Evolutionary conservation across 768 basidiomycete species (phyloP), one percentile per base, ranked within the genome.

Genomic region (Lentinula detonsa): DNA sequence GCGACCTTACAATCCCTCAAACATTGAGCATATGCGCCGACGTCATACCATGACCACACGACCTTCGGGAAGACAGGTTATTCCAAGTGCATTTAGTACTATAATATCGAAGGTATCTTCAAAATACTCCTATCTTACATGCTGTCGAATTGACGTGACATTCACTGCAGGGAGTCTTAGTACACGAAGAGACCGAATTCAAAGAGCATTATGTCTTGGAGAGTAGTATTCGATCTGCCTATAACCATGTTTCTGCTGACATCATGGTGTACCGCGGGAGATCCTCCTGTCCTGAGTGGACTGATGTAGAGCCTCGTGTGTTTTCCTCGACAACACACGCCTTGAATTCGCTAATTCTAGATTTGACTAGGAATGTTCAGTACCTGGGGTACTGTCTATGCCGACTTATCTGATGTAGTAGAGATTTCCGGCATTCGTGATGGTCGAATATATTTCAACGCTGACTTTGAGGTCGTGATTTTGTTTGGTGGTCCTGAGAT

Each of bases 401-500:
- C 54, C 11, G 39, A 56, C 37, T 13, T 56, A 34, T 56, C 54
- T 11, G 46, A 18, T 10, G 46, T 11, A 11, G 46, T 28, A 21
- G 21, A 48, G 8, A 21, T n/a, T 48, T 9, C 37, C 2, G 35
- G 37, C 37, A 4, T 39, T 18, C 40, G 23, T 28, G 11, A 42
- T 11, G 54, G 23, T 13, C 21, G 33, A 23, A 33, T 31, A 5
- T 65, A 61, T 40, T 64, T 37, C 42, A 5, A 13, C 10, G 37
- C 53, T 16, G 31, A 48, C 3, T 65, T 35, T 31, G 50, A 61
- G 4, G 46, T 76, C 1, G 57, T 74, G 6, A 57, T 74, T 18
- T 60, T 72, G 40, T 75, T 74, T 23, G 73, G 73, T 18, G 48
- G 71, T 52, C 72, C 74, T 2, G 75, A 74, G 58, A 68, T 76